A percentile compares a stretch with the other conserved stretches of the same genome.
phyloP scores from a whole-genome alignment of 768 basidiomycete species.

The Auricularia cornea region DNA sequence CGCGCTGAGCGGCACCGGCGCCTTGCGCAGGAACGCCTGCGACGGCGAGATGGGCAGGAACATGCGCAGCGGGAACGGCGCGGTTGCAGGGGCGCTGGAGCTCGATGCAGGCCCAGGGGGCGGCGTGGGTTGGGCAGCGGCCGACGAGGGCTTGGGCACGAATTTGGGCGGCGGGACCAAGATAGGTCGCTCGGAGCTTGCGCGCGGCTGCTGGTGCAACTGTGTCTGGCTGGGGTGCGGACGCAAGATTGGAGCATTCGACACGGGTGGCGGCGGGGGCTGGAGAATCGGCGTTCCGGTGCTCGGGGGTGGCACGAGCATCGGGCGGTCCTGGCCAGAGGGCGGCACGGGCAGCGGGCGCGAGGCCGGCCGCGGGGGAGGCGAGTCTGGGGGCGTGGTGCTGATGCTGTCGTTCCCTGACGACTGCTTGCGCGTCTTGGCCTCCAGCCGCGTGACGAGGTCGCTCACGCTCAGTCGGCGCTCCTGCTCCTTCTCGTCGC shows the following conservation, averaged over 20 bases:
- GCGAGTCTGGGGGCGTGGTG: slow-evolving; percentile 53
- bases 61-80: background rate
- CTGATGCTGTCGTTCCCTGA: slow-evolving; percentile 32
- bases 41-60: background rate
- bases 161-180: background rate
- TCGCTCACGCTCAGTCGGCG: slow-evolving; percentile 53
- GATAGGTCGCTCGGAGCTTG: background rate
- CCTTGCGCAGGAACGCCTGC: background rate
- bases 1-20: background rate
- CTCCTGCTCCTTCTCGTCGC: slow-evolving; percentile 10
- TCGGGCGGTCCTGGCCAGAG: background rate
- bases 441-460: slow-evolving; percentile 36
- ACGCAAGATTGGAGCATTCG: background rate
- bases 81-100: background rate
- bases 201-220: background rate
- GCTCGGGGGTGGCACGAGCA: background rate
- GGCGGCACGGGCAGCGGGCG: background rate
- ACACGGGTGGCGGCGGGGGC: background rate
- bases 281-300: background rate
- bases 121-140: background rate
- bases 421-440: slow-evolving; percentile 23
- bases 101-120: background rate
- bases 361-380: slow-evolving; percentile 21
- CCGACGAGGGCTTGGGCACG: background rate
- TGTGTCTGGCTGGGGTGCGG: background rate